These are phyloP conservation scores for Hypoxylon sp. DNA, from an alignment of 2,329 filamentous ascomycete genomes.

Conservation along the genomic window DNA sequence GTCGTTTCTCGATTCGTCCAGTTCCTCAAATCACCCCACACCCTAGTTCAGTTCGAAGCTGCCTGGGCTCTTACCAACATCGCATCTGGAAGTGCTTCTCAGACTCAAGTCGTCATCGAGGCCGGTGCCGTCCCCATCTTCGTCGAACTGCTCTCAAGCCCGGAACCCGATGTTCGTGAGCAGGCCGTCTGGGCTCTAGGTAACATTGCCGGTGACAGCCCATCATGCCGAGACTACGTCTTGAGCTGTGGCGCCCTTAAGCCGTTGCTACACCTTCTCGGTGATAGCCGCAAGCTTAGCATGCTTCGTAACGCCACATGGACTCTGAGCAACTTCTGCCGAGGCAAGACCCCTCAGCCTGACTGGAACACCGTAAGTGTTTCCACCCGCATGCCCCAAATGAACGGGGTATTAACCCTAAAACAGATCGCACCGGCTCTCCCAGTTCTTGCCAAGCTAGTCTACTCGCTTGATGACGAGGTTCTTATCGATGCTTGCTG, in stretches of 20 bases:
- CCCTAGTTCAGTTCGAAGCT: slow-evolving; percentile 98
- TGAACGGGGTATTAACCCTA: slow-evolving; percentile 39
- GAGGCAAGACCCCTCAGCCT: slow-evolving; percentile 98
- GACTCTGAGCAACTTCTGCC: slow-evolving; percentile 99
- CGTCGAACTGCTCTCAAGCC: slow-evolving; percentile 94
- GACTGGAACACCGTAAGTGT: slow-evolving; percentile 92
- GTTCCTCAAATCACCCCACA: slow-evolving; percentile 97
- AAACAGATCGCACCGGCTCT: slow-evolving; percentile 90
- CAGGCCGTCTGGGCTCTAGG: slow-evolving; percentile 98
- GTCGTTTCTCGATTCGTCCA: slow-evolving; percentile 98
- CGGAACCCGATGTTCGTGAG: slow-evolving; percentile 96
- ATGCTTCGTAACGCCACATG: slow-evolving; percentile 99
- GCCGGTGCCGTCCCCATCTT: slow-evolving; percentile 98
- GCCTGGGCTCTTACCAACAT: slow-evolving; percentile 99
- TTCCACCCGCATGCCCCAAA: slow-evolving; percentile 3
- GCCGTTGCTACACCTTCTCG: slow-evolving; percentile 88
- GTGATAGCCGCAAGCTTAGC: slow-evolving; percentile 98
- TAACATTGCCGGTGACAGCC: slow-evolving; percentile 99
- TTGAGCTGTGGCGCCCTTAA: slow-evolving; percentile 91
- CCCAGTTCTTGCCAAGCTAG: slow-evolving; percentile 94
- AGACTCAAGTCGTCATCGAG: slow-evolving; percentile 99
- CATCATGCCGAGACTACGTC: slow-evolving; percentile 96
- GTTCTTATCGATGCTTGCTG: slow-evolving; percentile 99
- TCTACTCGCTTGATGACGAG: slow-evolving; percentile 98
- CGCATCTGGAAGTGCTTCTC: slow-evolving; percentile 94